phyloP scores from a whole-genome alignment of 768 basidiomycete genomes.

The Suillus brevipes region DNA sequence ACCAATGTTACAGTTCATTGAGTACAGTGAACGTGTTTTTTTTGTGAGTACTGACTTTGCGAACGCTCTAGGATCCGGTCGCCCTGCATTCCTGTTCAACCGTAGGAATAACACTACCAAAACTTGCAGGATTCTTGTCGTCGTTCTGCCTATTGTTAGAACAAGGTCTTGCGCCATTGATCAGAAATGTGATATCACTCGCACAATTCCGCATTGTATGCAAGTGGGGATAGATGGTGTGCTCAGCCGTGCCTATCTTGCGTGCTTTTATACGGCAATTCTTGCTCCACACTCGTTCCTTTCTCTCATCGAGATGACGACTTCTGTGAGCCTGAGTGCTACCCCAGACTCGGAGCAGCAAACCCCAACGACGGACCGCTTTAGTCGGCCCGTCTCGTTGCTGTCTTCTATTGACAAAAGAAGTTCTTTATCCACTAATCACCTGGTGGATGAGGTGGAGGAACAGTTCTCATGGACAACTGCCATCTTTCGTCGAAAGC shows the following conservation, averaged over 20 bases:
- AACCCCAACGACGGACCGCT: too few species aligned
- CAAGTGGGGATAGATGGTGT: background rate
- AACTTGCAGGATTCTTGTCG: background rate
- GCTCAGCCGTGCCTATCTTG: background rate
- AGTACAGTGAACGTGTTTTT: background rate
- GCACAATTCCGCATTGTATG: background rate
- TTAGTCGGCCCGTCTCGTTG: background rate
- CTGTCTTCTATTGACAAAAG: slow-evolving; percentile 4
- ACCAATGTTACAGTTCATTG: background rate
- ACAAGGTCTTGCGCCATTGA: background rate
- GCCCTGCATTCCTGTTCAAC: background rate
- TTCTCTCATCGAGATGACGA: background rate
- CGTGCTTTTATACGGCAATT: background rate
- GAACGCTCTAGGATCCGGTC: background rate
- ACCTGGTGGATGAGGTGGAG: slow-evolving; percentile 14
- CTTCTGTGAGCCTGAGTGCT: background rate
- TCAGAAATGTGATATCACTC: background rate
- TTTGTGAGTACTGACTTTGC: background rate
- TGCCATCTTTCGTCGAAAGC: slow-evolving; percentile 10
- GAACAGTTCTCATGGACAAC: slow-evolving; percentile 10
- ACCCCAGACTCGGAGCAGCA: background rate
- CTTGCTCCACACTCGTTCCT: background rate
- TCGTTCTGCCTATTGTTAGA: slow-evolving; percentile 1
- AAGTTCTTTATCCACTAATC: background rate
- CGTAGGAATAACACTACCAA: too few species aligned